Conservation (phyloP, 768 basidiomycete genomes). For the Sarcodon sp. region DNA sequence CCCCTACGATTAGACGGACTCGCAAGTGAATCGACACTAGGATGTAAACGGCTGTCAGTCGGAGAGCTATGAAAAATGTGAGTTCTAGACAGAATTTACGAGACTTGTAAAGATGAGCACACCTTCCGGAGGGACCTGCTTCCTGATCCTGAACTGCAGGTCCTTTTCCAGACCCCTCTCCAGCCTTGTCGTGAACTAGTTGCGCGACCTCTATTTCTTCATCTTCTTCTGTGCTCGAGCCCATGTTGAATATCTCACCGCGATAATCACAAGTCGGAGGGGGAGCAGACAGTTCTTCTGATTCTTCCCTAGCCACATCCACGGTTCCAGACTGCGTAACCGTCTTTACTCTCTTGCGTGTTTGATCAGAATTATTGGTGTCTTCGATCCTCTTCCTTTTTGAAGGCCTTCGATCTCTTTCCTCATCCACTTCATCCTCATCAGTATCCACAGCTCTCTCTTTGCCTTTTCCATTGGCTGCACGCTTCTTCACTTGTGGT, state of each 20-base stretch:
- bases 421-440: neutral
- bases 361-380: too few species aligned
- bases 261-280: neutral
- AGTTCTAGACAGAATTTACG: too few species aligned
- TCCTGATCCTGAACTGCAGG: neutral
- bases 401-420: neutral
- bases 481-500: too few species aligned
- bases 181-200: neutral
- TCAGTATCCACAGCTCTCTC: neutral
- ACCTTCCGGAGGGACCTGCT: neutral
- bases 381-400: neutral
- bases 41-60: too few species aligned
- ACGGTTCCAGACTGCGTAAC: neutral
- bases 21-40: too few species aligned
- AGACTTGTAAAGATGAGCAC: too few species aligned
- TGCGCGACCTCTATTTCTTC: neutral
- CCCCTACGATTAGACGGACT: too few species aligned
- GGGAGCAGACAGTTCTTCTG: neutral
- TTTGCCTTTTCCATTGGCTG: neutral
- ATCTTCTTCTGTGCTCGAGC: neutral
- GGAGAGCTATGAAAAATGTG: too few species aligned
- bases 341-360: neutral
- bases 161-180: neutral
- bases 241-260: neutral
- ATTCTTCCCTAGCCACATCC: neutral